Evolutionary conservation across 768 basidiomycete genomes (phyloP).

Genomic region (Bullera alba): DNA sequence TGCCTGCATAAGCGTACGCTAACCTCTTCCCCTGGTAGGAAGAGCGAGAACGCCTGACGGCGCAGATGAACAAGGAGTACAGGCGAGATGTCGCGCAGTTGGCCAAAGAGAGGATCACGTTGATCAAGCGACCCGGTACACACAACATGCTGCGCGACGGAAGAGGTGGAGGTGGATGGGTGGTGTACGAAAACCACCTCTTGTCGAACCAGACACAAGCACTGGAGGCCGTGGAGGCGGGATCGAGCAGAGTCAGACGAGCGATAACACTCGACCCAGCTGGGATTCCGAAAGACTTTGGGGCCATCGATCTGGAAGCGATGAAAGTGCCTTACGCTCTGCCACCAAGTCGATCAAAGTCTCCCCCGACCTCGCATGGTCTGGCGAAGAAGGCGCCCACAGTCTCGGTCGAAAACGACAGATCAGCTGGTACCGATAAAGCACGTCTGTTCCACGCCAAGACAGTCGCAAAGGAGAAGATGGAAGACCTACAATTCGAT

Average conservation of each 20-base stretch:
- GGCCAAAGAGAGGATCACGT: conserved; percentile 4
- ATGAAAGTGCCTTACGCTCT: too few species aligned
- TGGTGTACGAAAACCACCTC: conserved; percentile 9
- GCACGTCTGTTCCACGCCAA: too few species aligned
- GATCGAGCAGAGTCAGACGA: not conserved
- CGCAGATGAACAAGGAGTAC: conserved; percentile 6
- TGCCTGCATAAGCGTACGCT: not conserved
- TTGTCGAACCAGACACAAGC: conserved; percentile 10
- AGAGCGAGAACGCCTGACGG: conserved; percentile 5
- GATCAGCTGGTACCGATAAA: too few species aligned
- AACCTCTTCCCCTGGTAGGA: conserved; percentile 1
- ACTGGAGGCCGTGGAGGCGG: conserved; percentile 1
- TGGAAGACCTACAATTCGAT: too few species aligned
- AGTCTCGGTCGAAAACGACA: too few species aligned
- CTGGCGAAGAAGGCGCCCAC: too few species aligned
- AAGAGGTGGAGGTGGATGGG: conserved; percentile 31
- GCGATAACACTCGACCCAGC: not conserved
- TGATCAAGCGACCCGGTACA: conserved; percentile 7
- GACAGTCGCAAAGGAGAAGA: too few species aligned
- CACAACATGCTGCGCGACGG: conserved; percentile 12
- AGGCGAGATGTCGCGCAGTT: conserved; percentile 5
- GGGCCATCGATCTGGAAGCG: too few species aligned
- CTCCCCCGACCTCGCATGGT: too few species aligned
- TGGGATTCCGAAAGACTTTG: too few species aligned
- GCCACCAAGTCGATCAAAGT: too few species aligned